A percentile compares a stretch with the other conserved stretches of the same genome.
Evolutionary conservation across 1,284 basidiomycete species (phyloP).

Genomic region (Mycosarcoma maydis): DNA sequence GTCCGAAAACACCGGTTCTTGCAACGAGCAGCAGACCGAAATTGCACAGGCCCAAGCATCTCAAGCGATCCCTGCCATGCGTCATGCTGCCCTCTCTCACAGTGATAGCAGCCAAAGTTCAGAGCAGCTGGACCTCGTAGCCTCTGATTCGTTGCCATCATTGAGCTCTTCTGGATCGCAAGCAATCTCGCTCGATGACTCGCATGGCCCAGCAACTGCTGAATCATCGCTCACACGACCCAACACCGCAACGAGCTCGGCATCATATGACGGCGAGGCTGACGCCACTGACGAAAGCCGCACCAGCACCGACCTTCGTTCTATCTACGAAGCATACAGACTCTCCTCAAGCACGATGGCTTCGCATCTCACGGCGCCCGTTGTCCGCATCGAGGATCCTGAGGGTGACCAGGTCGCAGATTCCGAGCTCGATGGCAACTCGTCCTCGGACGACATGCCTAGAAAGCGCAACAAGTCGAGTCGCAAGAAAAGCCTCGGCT

Average conservation of each 20-base stretch:
- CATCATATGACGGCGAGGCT: background rate
- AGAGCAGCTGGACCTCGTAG: background rate
- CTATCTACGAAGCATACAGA: constrained; percentile 36
- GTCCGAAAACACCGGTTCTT: constrained; percentile 1
- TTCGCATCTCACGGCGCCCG: constrained; percentile 25
- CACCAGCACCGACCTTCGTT: constrained; percentile 12
- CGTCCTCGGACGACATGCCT: constrained; percentile 21
- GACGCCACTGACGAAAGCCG: constrained; percentile 3
- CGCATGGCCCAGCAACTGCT: constrained; percentile 12
- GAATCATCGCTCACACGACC: constrained; percentile 20
- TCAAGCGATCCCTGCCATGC: background rate
- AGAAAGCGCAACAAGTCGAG: constrained; percentile 39
- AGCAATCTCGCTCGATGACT: constrained; percentile 16
- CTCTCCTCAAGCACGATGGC: constrained; percentile 21
- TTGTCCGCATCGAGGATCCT: constrained; percentile 34
- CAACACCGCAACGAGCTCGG: constrained; percentile 3
- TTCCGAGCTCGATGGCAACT: constrained; percentile 18
- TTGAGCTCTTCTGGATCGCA: constrained; percentile 31
- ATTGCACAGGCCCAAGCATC: constrained; percentile 4
- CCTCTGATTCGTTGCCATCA: constrained; percentile 23
- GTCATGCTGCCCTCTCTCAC: background rate
- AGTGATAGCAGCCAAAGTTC: background rate
- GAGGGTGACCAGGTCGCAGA: constrained; percentile 29
- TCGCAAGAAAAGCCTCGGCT: constrained; percentile 23
- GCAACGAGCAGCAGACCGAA: background rate